Evolutionary conservation across 2,329 filamentous ascomycete species (phyloP).

Genomic region (Herpotrichia juniperi): DNA sequence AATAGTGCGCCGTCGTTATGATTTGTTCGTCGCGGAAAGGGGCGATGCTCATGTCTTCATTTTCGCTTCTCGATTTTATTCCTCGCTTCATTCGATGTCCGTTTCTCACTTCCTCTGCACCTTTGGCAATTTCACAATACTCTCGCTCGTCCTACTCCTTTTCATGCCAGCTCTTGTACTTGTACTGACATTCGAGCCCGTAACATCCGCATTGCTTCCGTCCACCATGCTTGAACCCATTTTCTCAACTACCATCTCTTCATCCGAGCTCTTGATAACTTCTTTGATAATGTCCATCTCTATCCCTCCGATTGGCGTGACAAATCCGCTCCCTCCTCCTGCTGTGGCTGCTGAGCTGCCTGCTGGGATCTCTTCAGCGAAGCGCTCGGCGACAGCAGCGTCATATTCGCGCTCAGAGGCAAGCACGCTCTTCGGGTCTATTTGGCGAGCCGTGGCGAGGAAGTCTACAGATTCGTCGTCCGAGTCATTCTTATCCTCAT

Average conservation of each 20-base stretch:
- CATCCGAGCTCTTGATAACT: constrained; percentile 4
- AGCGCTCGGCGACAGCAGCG: constrained; percentile 52
- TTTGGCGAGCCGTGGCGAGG: constrained; percentile 51
- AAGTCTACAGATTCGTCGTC: constrained; percentile 51
- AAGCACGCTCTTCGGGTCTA: constrained; percentile 50
- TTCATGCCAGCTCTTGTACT: constrained; percentile 21
- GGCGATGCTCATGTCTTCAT: no score
- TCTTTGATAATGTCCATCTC: constrained; percentile 3
- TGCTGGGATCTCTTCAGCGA: constrained; percentile 56
- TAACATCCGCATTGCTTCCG: neutral
- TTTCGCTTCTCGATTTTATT: no score
- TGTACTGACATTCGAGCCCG: constrained; percentile 16
- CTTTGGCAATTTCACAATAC: constrained; percentile 9
- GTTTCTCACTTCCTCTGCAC: constrained; percentile 1
- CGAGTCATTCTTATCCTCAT: constrained; percentile 25
- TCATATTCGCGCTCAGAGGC: constrained; percentile 55
- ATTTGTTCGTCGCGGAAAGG: no score
- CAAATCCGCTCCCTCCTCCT: constrained; percentile 56
- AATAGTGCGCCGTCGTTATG: no score
- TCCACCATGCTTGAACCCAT: no score
- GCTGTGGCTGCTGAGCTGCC: constrained; percentile 57
- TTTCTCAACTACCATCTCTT: no score
- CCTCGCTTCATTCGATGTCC: no score
- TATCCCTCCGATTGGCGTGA: constrained; percentile 37
- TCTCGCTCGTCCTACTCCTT: constrained; percentile 22